Percentiles rank a stretch among this genome's conserved stretches.
Conservation (phyloP, 176 grass and related monocot species). For the Luzula sylvatica region DNA sequence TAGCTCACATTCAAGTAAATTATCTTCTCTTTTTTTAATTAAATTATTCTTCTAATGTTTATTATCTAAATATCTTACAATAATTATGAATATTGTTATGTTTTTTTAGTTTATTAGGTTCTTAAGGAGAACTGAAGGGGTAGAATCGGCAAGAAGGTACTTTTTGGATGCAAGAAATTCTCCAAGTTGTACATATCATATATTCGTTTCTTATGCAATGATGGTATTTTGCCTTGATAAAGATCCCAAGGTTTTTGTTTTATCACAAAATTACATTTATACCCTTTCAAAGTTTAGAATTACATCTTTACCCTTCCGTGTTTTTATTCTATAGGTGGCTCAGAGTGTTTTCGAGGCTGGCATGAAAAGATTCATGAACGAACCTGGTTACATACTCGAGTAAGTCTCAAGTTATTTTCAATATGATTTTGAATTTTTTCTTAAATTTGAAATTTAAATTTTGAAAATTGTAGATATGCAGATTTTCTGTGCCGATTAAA, state of each 20-base stretch:
- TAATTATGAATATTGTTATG: slow-evolving; percentile 19
- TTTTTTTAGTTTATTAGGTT: slow-evolving; percentile 74
- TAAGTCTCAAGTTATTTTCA: too few relatives aligned
- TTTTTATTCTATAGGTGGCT: slow-evolving; percentile 43
- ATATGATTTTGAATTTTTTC: slow-evolving; percentile 2
- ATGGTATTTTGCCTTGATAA: slow-evolving; percentile 94
- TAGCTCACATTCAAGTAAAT: slow-evolving; percentile 71
- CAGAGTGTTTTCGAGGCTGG: slow-evolving; percentile 98
- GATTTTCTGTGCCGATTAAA: slow-evolving; percentile 94
- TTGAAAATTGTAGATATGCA: slow-evolving; percentile 52
- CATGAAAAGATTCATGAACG: slow-evolving; percentile 87
- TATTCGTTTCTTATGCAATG: slow-evolving; percentile 89
- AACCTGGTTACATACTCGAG: slow-evolving; percentile 85
- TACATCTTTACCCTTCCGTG: not conserved
- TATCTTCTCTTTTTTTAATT: slow-evolving; percentile 18
- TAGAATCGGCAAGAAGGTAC: slow-evolving; percentile 81
- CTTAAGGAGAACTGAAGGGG: slow-evolving; percentile 91
- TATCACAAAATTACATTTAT: not conserved
- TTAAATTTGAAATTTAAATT: not conserved
- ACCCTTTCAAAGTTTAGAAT: not conserved
- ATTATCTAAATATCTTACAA: not conserved
- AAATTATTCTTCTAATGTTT: slow-evolving; percentile 4
- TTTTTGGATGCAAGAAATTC: slow-evolving; percentile 82
- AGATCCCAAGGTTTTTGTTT: slow-evolving; percentile 67
- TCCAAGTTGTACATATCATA: slow-evolving; percentile 73